Base-by-base conservation (phyloP, 441 rosid species). In the Iberis amara region DNA sequence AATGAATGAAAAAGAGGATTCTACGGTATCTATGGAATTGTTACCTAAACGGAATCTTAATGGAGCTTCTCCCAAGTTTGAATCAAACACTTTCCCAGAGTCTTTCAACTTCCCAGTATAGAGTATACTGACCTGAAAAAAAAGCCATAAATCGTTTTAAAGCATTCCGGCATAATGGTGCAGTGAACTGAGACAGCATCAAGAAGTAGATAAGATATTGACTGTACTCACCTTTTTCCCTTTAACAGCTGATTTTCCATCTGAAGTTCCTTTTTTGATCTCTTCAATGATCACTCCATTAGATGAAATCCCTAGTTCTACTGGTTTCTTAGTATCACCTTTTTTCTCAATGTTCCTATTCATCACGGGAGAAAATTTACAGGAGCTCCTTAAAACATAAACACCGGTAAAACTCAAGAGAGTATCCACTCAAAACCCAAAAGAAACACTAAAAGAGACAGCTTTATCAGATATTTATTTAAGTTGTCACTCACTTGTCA, bases 21-120 rank as follows among this genome's bases (percentile, higher is more conserved):
- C 37, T 7, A 6, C 13, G 15, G 44, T 4, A 55, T 38, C 8
- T 11, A 8, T 24, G 7, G 37, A 42, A 7, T 15, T 30, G 44
- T 28, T 66, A 78, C 89, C 89, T 52, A 78, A 63, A 50, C 64
- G 69, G 54, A 82, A 72, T 76, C 55, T 78, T 24, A 72, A 51
- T 5, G 71, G 70, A 49, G 54, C 12, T 32, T 66, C 54, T 11
- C 57, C 66, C 61, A 57, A 23, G 68, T 59, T 82, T 33, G 86
- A 72, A 11, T 68, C 71, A 55, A 82, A 64, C 55, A 70, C 39
- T 47, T 67, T 61, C 39, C 79, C 83, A 10, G 51, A 65, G 53
- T 71, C 77, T 70, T 70, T 71, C 13, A 78, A 41, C 77, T 71
- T 82, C 41, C 64, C 77, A 37, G 61, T 70, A 62, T 66, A 82